A percentile compares a stretch with the other conserved stretches of the same genome.
phyloP scores from a whole-genome alignment of 163 green algal genomes.

The Picocystis sp. region DNA sequence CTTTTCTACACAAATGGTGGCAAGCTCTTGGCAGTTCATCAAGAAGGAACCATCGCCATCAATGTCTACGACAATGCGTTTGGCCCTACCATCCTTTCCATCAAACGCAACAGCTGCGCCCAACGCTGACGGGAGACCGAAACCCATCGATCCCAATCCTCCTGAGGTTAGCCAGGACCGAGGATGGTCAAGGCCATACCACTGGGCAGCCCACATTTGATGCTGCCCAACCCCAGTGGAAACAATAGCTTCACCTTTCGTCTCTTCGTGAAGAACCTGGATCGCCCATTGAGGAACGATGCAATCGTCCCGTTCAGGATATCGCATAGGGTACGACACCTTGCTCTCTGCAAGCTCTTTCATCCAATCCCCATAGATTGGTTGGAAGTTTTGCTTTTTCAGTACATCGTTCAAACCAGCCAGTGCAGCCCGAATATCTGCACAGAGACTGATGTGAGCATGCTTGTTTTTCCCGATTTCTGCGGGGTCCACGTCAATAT shows the following conservation, averaged over 20 bases:
- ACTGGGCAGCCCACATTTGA: slow-evolving; percentile 97
- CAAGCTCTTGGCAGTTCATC: slow-evolving; percentile 97
- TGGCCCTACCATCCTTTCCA: slow-evolving; percentile 46
- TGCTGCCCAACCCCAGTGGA: slow-evolving; percentile 96
- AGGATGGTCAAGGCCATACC: slow-evolving; percentile 60
- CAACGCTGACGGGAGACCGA: slow-evolving; percentile 84
- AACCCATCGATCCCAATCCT: slow-evolving; percentile 95
- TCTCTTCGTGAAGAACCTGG: slow-evolving; percentile 67
- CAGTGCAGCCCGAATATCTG: slow-evolving; percentile 63
- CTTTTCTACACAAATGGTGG: slow-evolving; percentile 75
- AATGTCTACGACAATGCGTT: slow-evolving; percentile 82
- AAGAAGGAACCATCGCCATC: slow-evolving; percentile 94
- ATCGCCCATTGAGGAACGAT: slow-evolving; percentile 93
- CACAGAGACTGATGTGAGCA: slow-evolving; percentile 63
- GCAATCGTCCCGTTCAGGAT: slow-evolving; percentile 58
- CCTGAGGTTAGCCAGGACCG: slow-evolving; percentile 56
- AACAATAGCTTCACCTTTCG: slow-evolving; percentile 83
- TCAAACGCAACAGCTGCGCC: slow-evolving; percentile 75
- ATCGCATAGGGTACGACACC: slow-evolving; percentile 62
- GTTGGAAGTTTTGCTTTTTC: slow-evolving; percentile 10
- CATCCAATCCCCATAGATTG: slow-evolving; percentile 38
- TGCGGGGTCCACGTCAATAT: slow-evolving; percentile 97
- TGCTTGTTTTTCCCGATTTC: slow-evolving; percentile 99
- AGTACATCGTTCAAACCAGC: slow-evolving; percentile 64
- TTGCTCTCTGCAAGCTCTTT: slow-evolving; percentile 41